Base-by-base conservation (phyloP, 192 early-diverging fungal genomes). In the Chytriomyces sp. region DNA sequence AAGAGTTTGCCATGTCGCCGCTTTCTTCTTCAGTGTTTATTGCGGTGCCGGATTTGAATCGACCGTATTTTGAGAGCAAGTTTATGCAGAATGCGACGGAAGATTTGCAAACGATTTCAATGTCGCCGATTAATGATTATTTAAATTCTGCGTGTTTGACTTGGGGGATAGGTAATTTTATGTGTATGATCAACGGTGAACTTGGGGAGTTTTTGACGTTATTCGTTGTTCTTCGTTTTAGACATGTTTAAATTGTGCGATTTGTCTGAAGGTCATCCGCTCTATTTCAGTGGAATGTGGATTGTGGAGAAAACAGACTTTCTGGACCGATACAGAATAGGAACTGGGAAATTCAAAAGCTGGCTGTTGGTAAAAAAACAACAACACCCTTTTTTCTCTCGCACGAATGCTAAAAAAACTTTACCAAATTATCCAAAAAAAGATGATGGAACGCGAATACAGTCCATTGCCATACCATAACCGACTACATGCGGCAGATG, bases 391-490 rank as follows among this genome's bases (percentile, higher is more conserved):
- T 61, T 45, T 78, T 47, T 63, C 20, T 64, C 75, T 61, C 24
- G 11, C 45, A 7, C 16, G 45, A 53, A 10, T 76, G 20, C 50
- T 73, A 59, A 75, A 74, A 16, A n/a, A 62, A 76, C 43, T 11
- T 69, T 80, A 1, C 60, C n/a, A n/a, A n/a, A n/a, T n/a, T n/a
- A n/a, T n/a, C n/a, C n/a, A n/a, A n/a, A 72, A 20, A 11, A 26
- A 82, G 80, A 47, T 83, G 57, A 86, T 87, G 75, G 86, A 87
- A 53, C 23, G 68, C 7, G 82, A 85, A 62, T 87, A 87, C 68
- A 81, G 83, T 16, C 63, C 78, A 5, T 81, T 88, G 61, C 87
- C 87, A 7, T 89, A 89, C 61, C 87, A 89, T 74, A 89, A 89
- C 75, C 80, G 81, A 7, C 83, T 81, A 16, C 87, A 89, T 72